Base-by-base conservation (phyloP, 2,329 filamentous ascomycete species). In the Diaporthe velutina region DNA sequence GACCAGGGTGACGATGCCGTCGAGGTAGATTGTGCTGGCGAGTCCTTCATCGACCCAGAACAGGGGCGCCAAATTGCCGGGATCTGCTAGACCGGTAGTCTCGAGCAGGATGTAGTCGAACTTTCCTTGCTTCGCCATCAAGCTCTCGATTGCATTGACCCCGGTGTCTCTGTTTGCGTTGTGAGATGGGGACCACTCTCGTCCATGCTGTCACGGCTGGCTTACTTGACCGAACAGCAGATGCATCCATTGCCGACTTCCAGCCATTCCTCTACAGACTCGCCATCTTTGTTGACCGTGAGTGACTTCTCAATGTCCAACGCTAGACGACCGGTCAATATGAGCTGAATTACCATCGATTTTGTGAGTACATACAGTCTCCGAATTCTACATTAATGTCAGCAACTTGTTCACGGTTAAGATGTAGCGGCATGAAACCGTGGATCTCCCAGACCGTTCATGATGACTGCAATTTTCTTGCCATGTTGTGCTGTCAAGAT, bases 41-140 rank as follows among this genome's bases (percentile, higher is more conserved):
- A 99, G 89, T 0, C 96, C 97, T 78, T 98, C 96, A 79, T 99
- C 97, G 35, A 99, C 93, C 97, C 97, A 99, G 85, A 99, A 99
- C 19, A 98, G 86, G 0, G 97, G 97, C 0, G 97, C 97, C 70
- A 99, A 92, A 80, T 98, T 98, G 1, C 97, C 97, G 0, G 97
- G 97, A 81, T 99, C 96, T 6, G 97, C 97, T 8, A 99, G 89
- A 0, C 97, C 97, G 0, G 97, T 98, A 0, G 97, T 99, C 83
- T 99, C 97, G 1, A 99, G 91, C 3, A 99, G 90, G 78, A 99
- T 98, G 85, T 98, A 99, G 85, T 99, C 97, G 81, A 99, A 99
- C 6, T 93, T 93, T 67, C 96, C 96, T 77, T 94, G 95, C 80
- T 95, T 95, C 77, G 96, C 94, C 95, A 99, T 98, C 3, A 99